A percentile compares a stretch with the other conserved stretches of the same genome.
These are phyloP conservation scores for Ceratocystis papillata DNA, from an alignment of 2,329 filamentous ascomycete genomes.

Conservation along the genomic window DNA sequence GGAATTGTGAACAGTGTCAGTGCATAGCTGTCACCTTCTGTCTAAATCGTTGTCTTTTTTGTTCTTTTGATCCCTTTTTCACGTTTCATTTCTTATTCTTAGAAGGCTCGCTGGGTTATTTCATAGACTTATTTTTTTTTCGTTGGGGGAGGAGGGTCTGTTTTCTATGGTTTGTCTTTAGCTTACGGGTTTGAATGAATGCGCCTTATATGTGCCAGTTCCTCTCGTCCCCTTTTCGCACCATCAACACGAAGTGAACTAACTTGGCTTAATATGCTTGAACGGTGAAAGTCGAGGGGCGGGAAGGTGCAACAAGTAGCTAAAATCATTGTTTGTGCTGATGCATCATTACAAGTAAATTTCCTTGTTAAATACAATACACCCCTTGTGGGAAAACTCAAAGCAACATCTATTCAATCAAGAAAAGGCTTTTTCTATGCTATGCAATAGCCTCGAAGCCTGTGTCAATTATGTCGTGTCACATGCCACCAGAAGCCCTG, in stretches of 20 bases:
- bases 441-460: background rate
- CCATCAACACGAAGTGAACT: background rate
- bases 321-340: background rate
- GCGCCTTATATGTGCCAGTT: background rate
- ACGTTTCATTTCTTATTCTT: constrained; percentile 6
- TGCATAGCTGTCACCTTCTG: constrained; percentile 25
- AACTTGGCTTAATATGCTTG: background rate
- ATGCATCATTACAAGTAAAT: background rate
- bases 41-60: constrained; percentile 31
- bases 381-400: background rate
- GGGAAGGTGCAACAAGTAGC: background rate
- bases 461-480: background rate
- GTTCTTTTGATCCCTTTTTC: constrained; percentile 27
- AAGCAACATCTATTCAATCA: background rate
- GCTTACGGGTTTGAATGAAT: background rate
- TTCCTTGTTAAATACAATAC: background rate
- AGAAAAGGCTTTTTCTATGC: background rate
- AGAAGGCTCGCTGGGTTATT: constrained; percentile 1
- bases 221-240: background rate
- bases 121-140: constrained; percentile 13
- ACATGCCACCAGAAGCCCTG: constrained; percentile 16
- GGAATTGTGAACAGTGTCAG: constrained; percentile 27
- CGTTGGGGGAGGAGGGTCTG: background rate
- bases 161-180: constrained; percentile 8
- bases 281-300: background rate